Base-by-base conservation (phyloP, 192 early-diverging fungal species). In the Coemansia sp. region DNA sequence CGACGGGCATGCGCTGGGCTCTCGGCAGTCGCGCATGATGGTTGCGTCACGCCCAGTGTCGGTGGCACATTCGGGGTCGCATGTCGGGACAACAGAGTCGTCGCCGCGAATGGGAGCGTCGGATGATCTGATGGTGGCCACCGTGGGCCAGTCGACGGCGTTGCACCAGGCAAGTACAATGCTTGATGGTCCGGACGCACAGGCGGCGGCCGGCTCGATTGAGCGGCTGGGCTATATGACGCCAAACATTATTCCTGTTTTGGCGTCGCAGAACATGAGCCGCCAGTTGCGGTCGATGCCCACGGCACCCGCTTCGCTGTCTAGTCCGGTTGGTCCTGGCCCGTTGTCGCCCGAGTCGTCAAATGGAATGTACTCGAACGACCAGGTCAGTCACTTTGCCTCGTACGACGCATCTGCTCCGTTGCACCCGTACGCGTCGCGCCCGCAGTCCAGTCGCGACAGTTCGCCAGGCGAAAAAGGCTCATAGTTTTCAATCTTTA, bases 221-320 rank as follows among this genome's bases (percentile, higher is more conserved):
- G 82, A 84, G 70, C 64, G 69, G 11, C 68, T 84, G 2, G 82
- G 82, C 2, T 84, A 84, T 53, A 68, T 84, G 71, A 80, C 82
- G 43, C 82, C 82, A 17, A 73, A 78, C 17, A 79, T 79, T 27
- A 69, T 75, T 10, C 72, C 78, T 1, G 56, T 69, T 19, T 62
- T 81, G 35, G 78, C 78, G 7, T 68, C 68, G 21, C 70, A 78
- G 67, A 67, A 71, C 49, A 59, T 68, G 45, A 53, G 54, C 16
- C 65, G 62, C 21, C 59, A 57, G 26, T 62, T 69, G 10, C 45
- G 48, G 2, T 62, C 54, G 14, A 47, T 56, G 57, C 19, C 35
- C 43, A 17, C 48, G 16, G 29, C 43, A 5, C n/a, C 29, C 22
- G 37, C 17, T 26, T 53, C 61, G 35, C 58, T 75, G 52, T 29